A percentile compares a stretch with the other conserved stretches of the same genome.
These are phyloP conservation scores for Cordyceps cateniannulata DNA, from an alignment of 2,329 filamentous ascomycete genomes.

Conservation along the genomic window DNA sequence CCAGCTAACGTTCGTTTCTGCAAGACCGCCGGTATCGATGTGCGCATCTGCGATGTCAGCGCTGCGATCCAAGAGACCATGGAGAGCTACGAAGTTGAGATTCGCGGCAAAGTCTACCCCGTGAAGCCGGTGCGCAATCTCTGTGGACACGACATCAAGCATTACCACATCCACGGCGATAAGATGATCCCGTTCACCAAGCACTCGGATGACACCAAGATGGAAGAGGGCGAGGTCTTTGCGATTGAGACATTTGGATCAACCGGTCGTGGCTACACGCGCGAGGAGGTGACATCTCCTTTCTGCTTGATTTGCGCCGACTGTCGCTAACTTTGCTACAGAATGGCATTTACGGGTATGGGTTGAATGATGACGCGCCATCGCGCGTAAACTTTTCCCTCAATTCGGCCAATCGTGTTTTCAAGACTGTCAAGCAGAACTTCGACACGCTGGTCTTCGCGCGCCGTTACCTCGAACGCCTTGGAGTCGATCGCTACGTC, in stretches of 20 bases:
- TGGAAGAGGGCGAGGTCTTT: constrained; percentile 91
- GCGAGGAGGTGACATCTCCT: constrained; percentile 42
- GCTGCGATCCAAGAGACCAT: constrained; percentile 78
- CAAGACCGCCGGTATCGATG: constrained; percentile 68
- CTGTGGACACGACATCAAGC: constrained; percentile 79
- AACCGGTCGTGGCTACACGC: constrained; percentile 75
- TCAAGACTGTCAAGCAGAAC: constrained; percentile 54
- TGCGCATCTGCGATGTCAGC: constrained; percentile 75
- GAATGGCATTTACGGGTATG: constrained; percentile 46
- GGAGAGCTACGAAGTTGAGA: constrained; percentile 84
- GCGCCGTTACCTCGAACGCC: constrained; percentile 55
- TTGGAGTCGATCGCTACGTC: constrained; percentile 54
- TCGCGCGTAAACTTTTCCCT: constrained; percentile 32
- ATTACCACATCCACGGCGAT: constrained; percentile 78
- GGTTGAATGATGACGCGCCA: constrained; percentile 32
- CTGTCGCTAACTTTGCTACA: background rate
- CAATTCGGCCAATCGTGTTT: constrained; percentile 47
- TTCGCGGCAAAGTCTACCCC: constrained; percentile 68
- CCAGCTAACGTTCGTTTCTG: background rate
- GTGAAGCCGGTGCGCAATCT: constrained; percentile 77
- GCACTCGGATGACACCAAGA: constrained; percentile 75
- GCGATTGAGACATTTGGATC: constrained; percentile 92
- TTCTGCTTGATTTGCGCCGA: constrained; percentile 20
- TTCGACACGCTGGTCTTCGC: constrained; percentile 58
- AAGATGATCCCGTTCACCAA: constrained; percentile 91